Percentiles rank a stretch among this genome's conserved stretches.
phyloP scores from a whole-genome alignment of 345 rosid species.

The Chamaenerion angustifolium region DNA sequence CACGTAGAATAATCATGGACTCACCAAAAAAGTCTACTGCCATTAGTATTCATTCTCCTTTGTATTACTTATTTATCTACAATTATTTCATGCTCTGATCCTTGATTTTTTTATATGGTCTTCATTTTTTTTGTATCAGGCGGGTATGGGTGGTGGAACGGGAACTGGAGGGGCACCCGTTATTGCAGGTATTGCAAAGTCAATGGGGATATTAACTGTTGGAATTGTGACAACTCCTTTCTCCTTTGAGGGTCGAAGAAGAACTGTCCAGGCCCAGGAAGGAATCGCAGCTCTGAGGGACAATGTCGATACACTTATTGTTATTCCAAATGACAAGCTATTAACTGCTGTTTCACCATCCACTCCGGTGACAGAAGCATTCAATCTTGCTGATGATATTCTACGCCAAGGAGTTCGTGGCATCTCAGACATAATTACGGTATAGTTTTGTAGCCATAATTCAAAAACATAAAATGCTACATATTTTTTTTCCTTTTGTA shows the following conservation, averaged over 20 bases:
- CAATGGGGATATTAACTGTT: constrained; percentile 94
- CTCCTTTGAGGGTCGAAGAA: constrained; percentile 94
- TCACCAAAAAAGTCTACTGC: too few species aligned
- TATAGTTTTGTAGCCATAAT: constrained; percentile 11
- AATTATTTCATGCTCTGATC: neutral
- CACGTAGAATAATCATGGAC: too few species aligned
- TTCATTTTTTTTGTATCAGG: too few species aligned
- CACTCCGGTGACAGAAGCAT: constrained; percentile 93
- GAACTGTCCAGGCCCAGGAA: constrained; percentile 93
- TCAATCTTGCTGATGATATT: constrained; percentile 94
- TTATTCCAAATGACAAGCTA: constrained; percentile 95
- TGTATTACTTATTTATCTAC: too few species aligned
- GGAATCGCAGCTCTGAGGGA: constrained; percentile 90
- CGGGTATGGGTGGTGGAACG: constrained; percentile 99
- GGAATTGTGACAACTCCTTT: constrained; percentile 96
- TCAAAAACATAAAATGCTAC: neutral
- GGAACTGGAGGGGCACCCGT: constrained; percentile 97
- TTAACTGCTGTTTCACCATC: constrained; percentile 79
- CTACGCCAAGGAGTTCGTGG: constrained; percentile 97
- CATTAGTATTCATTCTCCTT: too few species aligned
- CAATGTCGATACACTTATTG: constrained; percentile 84
- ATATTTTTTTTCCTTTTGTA: neutral
- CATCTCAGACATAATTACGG: constrained; percentile 92
- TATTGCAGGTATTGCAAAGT: constrained; percentile 85
- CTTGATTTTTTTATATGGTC: neutral